Conservation (phyloP, 2,329 filamentous ascomycete genomes). For the Microcyclospora pomicola region DNA sequence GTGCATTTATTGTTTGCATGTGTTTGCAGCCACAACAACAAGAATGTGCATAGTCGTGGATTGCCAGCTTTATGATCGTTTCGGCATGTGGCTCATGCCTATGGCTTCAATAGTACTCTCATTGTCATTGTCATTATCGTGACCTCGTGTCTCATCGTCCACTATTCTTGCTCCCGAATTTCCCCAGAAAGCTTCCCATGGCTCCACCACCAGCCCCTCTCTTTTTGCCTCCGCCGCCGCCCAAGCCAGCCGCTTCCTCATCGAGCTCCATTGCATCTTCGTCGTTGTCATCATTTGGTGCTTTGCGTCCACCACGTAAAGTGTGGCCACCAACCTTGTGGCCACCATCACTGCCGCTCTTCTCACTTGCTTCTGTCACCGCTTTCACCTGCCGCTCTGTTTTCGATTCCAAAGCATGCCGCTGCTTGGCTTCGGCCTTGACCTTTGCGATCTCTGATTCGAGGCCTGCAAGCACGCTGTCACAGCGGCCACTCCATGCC, state of each 20-base stretch:
- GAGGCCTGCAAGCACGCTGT: slow-evolving; percentile 56
- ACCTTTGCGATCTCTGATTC: slow-evolving; percentile 61
- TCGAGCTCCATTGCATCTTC: slow-evolving; percentile 24
- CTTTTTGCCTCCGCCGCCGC: neutral
- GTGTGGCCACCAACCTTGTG: neutral
- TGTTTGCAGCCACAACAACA: no score
- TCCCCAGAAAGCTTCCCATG: no score
- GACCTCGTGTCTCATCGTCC: no score
- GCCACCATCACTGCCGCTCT: slow-evolving; percentile 4
- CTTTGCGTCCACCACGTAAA: slow-evolving; percentile 4
- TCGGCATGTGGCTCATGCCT: no score
- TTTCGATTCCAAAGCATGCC: slow-evolving; percentile 30
- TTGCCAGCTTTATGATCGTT: no score
- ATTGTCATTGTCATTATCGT: no score
- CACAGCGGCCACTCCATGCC: slow-evolving; percentile 69
- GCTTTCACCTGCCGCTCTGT: slow-evolving; percentile 26
- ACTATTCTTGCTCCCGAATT: no score
- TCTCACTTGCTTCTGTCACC: slow-evolving; percentile 14
- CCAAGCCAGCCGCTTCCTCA: slow-evolving; percentile 4
- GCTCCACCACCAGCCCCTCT: no score
- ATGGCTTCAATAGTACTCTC: no score
- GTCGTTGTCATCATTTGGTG: slow-evolving; percentile 14
- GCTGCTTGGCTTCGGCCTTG: slow-evolving; percentile 31
- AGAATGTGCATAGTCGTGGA: no score
- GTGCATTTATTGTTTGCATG: no score